These are phyloP conservation scores for Stygiomarasmius scandens DNA, from an alignment of 1,284 basidiomycete genomes.

Conservation along the genomic window DNA sequence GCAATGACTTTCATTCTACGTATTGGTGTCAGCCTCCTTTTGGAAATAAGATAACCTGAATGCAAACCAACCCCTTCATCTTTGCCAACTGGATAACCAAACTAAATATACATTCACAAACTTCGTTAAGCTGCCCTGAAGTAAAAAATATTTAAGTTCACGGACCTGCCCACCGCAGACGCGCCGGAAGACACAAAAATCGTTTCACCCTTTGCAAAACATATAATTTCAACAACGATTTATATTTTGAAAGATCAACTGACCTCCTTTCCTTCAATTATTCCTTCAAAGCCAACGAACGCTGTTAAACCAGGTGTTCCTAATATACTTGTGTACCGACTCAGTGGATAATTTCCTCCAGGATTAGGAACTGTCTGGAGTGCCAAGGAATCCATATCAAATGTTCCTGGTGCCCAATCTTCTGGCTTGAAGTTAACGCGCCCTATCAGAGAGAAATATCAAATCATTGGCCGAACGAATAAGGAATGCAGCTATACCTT, in stretches of 20 bases:
- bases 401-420: slow-evolving; percentile 25
- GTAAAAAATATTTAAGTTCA: too few relatives aligned
- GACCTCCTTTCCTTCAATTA: slow-evolving; percentile 22
- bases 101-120: background rate
- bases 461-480: too few relatives aligned
- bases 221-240: background rate
- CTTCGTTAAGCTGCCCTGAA: too few relatives aligned
- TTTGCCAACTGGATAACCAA: slow-evolving; percentile 1
- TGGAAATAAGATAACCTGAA: too few relatives aligned
- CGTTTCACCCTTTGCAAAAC: background rate
- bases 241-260: background rate
- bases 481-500: too few relatives aligned
- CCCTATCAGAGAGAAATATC: slow-evolving; percentile 14
- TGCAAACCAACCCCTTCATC: background rate
- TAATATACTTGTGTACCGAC: slow-evolving; percentile 24
- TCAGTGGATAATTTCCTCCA: slow-evolving; percentile 17
- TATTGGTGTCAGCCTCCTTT: too few relatives aligned
- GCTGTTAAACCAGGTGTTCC: slow-evolving; percentile 28
- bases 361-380: slow-evolving; percentile 27
- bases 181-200: slow-evolving; percentile 3
- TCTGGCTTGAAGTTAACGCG: slow-evolving; percentile 22
- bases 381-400: slow-evolving; percentile 28
- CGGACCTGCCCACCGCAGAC: background rate
- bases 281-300: slow-evolving; percentile 25
- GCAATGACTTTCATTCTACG: background rate